Conservation (phyloP, 2,329 filamentous ascomycete genomes). For the Xylariales sp. region DNA sequence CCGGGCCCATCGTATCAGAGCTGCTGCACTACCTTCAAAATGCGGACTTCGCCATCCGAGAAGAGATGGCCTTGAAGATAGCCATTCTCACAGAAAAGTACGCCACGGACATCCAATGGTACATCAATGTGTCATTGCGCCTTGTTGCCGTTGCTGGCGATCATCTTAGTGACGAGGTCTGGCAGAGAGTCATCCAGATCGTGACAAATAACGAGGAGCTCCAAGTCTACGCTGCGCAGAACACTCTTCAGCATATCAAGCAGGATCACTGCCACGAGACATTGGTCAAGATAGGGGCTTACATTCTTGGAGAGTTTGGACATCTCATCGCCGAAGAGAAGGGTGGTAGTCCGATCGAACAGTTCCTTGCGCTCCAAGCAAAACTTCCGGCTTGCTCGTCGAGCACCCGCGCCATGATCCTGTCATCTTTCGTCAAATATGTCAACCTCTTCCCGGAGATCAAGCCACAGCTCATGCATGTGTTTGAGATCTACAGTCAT, state of each 20-base stretch:
- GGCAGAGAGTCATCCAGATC: constrained; percentile 98
- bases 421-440: constrained; percentile 95
- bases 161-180: constrained; percentile 97
- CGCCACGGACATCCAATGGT: constrained; percentile 97
- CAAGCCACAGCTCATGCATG: constrained; percentile 85
- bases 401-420: constrained; percentile 84
- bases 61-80: constrained; percentile 99
- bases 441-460: constrained; percentile 98
- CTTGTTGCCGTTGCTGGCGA: constrained; percentile 96
- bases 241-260: constrained; percentile 88
- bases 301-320: constrained; percentile 93
- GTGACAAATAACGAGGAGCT: constrained; percentile 99
- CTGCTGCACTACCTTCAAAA: constrained; percentile 91
- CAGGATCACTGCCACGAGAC: constrained; percentile 94
- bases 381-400: constrained; percentile 89
- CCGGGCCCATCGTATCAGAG: constrained; percentile 87
- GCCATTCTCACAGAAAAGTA: constrained; percentile 98
- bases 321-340: constrained; percentile 91
- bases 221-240: constrained; percentile 92
- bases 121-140: constrained; percentile 93
- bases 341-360: constrained; percentile 93
- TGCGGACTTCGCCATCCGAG: constrained; percentile 93
- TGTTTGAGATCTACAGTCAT: constrained; percentile 90
- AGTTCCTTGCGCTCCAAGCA: constrained; percentile 85
- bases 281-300: constrained; percentile 93